Percentiles rank a stretch among this genome's conserved stretches.
phyloP scores from a whole-genome alignment of 2,329 filamentous ascomycete genomes.

The Amauroascus niger region DNA sequence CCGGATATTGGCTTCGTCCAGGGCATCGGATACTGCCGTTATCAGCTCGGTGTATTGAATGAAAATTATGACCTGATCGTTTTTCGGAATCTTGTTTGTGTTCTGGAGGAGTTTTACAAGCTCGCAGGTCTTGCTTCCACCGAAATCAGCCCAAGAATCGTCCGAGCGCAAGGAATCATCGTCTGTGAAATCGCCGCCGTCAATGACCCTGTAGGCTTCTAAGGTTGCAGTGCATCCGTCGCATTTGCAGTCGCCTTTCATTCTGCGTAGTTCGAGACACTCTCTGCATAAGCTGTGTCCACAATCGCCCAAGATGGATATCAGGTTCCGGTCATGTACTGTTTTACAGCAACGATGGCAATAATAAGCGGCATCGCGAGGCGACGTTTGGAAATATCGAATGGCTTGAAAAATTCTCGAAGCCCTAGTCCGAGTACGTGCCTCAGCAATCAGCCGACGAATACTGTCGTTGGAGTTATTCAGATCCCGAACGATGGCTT shows the following conservation, averaged over 20 bases:
- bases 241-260: conserved; percentile 32
- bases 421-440: conserved; percentile 27
- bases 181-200: conserved; percentile 29
- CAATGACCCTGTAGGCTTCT: conserved; percentile 35
- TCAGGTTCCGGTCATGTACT: conserved; percentile 22
- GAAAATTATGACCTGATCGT: conserved; percentile 49
- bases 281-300: conserved; percentile 44
- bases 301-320: conserved; percentile 41
- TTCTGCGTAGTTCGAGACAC: conserved; percentile 27
- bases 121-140: conserved; percentile 42
- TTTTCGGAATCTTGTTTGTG: conserved; percentile 25
- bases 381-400: conserved; percentile 22
- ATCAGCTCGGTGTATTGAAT: conserved; percentile 44
- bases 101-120: conserved; percentile 38
- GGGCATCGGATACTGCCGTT: conserved; percentile 26
- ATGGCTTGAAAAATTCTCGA: conserved; percentile 28
- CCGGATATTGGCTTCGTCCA: conserved; percentile 24
- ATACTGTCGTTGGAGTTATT: conserved; percentile 21
- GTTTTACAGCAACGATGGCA: conserved; percentile 30
- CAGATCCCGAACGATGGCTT: conserved; percentile 17
- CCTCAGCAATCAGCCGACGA: conserved; percentile 24
- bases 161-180: conserved; percentile 19
- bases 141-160: conserved; percentile 19
- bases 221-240: conserved; percentile 35
- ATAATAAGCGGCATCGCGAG: conserved; percentile 11